A percentile compares a stretch with the other conserved stretches of the same genome.
Evolutionary conservation across 805 yeast genomes (phyloP).

Genomic region (Metschnikowia noctiluminum): DNA sequence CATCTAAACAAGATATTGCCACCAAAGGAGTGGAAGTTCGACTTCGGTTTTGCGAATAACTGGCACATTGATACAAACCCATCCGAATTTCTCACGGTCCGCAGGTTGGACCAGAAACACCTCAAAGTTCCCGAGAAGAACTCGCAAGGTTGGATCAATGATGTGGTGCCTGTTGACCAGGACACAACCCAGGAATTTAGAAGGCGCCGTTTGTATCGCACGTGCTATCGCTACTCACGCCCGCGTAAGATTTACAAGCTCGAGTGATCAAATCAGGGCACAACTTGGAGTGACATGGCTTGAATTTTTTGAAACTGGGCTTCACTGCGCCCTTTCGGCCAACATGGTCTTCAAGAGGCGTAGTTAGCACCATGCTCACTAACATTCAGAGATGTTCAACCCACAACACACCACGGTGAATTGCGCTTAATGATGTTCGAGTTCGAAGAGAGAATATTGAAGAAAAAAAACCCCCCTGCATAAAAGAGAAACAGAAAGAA

Average conservation of each 20-base stretch:
- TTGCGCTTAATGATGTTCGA: no score
- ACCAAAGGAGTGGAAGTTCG: conserved; percentile 74
- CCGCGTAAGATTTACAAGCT: conserved; percentile 8
- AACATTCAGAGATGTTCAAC: no score
- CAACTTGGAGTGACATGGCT: no score
- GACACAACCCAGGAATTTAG: conserved; percentile 48
- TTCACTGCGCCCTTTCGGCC: no score
- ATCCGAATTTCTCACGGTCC: conserved; percentile 47
- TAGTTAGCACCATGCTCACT: no score
- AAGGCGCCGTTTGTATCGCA: conserved; percentile 54
- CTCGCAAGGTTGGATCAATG: conserved; percentile 50
- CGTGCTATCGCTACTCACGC: conserved; percentile 43
- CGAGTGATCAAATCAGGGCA: conserved; percentile 8
- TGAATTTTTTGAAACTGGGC: no score
- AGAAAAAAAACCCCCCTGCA: no score
- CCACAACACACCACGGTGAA: no score
- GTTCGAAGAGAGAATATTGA: no score
- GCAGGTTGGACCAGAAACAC: conserved; percentile 26
- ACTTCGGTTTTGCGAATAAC: conserved; percentile 42
- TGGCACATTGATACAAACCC: conserved; percentile 68
- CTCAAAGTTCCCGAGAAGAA: conserved; percentile 27
- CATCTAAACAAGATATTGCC: conserved; percentile 55
- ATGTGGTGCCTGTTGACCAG: conserved; percentile 31
- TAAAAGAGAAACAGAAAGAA: no score
- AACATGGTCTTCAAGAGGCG: no score